Percentiles rank a stretch among this genome's conserved stretches.
phyloP scores from a whole-genome alignment of 257 asterid genomes.

The Echium plantagineum region DNA sequence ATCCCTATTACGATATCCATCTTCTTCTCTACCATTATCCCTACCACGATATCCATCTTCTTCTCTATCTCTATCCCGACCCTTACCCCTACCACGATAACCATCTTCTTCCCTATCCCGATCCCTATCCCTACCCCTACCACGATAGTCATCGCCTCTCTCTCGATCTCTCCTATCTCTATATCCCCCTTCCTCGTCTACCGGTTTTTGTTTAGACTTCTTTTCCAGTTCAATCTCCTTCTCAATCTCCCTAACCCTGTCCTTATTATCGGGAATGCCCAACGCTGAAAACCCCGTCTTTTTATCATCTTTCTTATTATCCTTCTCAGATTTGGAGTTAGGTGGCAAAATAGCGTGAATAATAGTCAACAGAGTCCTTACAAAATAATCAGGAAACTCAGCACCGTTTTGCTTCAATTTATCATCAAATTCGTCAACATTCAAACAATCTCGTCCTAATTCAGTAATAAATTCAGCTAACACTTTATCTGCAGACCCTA shows the following conservation, averaged over 20 bases:
- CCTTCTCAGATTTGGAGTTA: slow-evolving; percentile 6
- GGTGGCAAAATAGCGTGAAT: slow-evolving; percentile 86
- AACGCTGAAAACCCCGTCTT: slow-evolving; percentile 37
- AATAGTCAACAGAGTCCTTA: slow-evolving; percentile 62
- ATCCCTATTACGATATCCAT: slow-evolving; percentile 2
- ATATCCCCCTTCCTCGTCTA: slow-evolving; percentile 9
- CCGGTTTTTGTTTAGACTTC: slow-evolving; percentile 19
- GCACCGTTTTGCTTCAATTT: slow-evolving; percentile 62
- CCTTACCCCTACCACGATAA: slow-evolving; percentile 10
- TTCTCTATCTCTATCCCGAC: slow-evolving; percentile 15
- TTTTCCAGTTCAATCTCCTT: slow-evolving; percentile 69
- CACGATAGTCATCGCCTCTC: no score
- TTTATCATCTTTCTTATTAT: slow-evolving; percentile 23
- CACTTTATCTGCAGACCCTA: slow-evolving; percentile 60
- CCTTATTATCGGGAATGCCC: slow-evolving; percentile 40
- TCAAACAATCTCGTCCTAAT: slow-evolving; percentile 49
- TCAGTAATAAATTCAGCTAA: slow-evolving; percentile 79
- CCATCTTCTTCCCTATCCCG: no score
- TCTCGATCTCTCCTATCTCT: not conserved
- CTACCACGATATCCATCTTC: slow-evolving; percentile 19
- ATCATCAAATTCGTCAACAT: slow-evolving; percentile 45
- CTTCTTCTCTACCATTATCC: slow-evolving; percentile 15
- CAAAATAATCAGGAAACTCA: slow-evolving; percentile 85
- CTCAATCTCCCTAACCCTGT: slow-evolving; percentile 71
- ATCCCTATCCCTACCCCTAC: no score